Conservation (phyloP, 2,329 filamentous ascomycete genomes). For the Lecanosticta acicola region DNA sequence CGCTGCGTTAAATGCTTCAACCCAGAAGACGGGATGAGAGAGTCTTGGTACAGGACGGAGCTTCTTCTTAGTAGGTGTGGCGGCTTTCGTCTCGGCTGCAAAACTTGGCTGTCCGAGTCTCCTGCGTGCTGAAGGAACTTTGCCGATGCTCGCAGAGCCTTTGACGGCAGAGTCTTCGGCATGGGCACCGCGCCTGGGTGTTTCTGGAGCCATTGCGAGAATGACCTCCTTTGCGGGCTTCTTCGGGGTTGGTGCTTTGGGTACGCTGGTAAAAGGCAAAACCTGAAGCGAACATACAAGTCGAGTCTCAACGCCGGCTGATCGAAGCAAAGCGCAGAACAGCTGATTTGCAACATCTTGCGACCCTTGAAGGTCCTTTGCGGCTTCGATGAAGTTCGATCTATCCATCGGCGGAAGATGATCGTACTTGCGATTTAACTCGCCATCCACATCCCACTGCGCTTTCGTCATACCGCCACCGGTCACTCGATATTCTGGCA, state of each 20-base stretch:
- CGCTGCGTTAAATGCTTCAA: constrained; percentile 80
- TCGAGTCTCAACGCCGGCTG: constrained; percentile 73
- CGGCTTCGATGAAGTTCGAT: constrained; percentile 68
- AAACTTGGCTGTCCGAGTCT: constrained; percentile 32
- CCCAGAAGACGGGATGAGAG: constrained; percentile 81
- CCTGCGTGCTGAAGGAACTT: constrained; percentile 28
- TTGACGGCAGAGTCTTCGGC: constrained; percentile 23
- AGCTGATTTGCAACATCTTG: constrained; percentile 85
- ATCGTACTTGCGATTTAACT: constrained; percentile 26
- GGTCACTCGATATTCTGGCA: constrained; percentile 62
- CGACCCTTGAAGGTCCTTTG: constrained; percentile 67
- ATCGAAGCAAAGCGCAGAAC: constrained; percentile 79
- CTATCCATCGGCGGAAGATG: constrained; percentile 17
- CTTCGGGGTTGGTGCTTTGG: constrained; percentile 40
- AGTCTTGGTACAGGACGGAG: constrained; percentile 58
- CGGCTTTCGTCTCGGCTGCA: constrained; percentile 6
- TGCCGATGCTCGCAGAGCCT: constrained; percentile 18
- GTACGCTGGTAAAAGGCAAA: constrained; percentile 58
- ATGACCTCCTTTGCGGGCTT: constrained; percentile 35
- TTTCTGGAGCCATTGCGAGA: constrained; percentile 30
- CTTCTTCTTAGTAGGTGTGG: constrained; percentile 25
- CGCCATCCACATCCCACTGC: constrained; percentile 64
- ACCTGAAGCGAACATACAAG: constrained; percentile 88
- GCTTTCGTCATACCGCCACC: constrained; percentile 64
- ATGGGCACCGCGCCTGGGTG: constrained; percentile 10